Percentiles rank a stretch among this genome's conserved stretches.
Evolutionary conservation across 345 rosid species (phyloP).

Genomic region (Fremontodendron californicum): DNA sequence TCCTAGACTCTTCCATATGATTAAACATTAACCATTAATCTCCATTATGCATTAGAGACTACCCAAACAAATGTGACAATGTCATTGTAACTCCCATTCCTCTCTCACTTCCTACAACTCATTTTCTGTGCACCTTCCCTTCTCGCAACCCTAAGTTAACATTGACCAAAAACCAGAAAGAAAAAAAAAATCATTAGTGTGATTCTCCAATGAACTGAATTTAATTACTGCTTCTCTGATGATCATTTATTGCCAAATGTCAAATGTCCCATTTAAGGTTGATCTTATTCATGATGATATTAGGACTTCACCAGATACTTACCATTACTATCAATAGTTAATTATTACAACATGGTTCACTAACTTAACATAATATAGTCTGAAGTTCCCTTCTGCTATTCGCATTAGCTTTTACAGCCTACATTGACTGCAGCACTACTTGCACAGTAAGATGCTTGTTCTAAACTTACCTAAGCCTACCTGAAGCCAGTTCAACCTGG

Average conservation of each 20-base stretch:
- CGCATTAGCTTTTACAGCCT: background rate
- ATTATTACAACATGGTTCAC: background rate
- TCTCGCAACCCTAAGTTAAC: background rate
- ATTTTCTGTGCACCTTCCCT: background rate
- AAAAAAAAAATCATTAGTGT: background rate
- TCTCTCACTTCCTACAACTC: background rate
- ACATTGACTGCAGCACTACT: background rate
- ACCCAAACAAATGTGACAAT: background rate
- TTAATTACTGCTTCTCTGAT: background rate
- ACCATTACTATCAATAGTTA: background rate
- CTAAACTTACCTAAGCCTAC: background rate
- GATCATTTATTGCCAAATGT: background rate
- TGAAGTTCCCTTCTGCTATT: background rate
- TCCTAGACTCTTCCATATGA: background rate
- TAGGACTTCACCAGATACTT: background rate
- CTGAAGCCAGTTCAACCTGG: background rate
- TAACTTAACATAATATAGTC: background rate
- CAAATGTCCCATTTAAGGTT: background rate
- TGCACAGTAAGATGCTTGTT: background rate
- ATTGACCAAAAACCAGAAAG: background rate
- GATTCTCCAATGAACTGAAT: background rate
- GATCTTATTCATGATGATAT: background rate
- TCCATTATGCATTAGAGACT: background rate
- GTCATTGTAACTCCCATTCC: background rate
- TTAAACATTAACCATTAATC: background rate